Percentiles rank a stretch among this genome's conserved stretches.
These are phyloP conservation scores for Trichophyton simii DNA, from an alignment of 2,329 filamentous ascomycete species.

Conservation along the genomic window DNA sequence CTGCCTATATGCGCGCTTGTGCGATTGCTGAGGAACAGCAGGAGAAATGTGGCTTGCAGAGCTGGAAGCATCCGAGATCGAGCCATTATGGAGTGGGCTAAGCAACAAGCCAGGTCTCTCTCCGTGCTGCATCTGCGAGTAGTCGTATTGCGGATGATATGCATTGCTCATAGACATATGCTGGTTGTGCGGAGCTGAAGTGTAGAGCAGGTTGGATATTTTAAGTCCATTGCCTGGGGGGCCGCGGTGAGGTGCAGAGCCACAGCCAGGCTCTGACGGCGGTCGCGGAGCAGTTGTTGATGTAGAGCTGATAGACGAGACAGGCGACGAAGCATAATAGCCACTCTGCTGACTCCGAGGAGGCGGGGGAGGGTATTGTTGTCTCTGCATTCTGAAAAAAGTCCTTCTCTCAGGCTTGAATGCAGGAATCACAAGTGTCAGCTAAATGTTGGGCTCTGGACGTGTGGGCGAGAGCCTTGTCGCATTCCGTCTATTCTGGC, in stretches of 20 bases:
- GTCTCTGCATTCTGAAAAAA: slow-evolving; percentile 6
- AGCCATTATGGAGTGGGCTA: slow-evolving; percentile 26
- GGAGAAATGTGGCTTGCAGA: slow-evolving; percentile 25
- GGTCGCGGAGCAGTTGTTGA: not conserved
- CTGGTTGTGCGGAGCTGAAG: slow-evolving; percentile 20
- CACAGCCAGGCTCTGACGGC: slow-evolving; percentile 15
- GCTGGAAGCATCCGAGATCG: slow-evolving; percentile 26
- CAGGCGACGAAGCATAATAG: not conserved
- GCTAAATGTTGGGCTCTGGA: not conserved
- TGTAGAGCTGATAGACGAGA: slow-evolving; percentile 11
- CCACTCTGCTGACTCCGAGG: not conserved
- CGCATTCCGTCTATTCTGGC: not conserved
- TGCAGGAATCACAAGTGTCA: not conserved
- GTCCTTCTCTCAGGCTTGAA: not conserved
- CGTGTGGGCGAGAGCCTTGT: not conserved
- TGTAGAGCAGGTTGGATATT: slow-evolving; percentile 32
- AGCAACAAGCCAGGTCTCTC: slow-evolving; percentile 25
- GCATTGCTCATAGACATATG: slow-evolving; percentile 18
- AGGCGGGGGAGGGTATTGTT: not conserved
- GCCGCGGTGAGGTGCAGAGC: slow-evolving; percentile 27
- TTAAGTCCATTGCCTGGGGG: slow-evolving; percentile 29
- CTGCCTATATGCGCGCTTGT: slow-evolving; percentile 90
- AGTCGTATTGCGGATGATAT: slow-evolving; percentile 30
- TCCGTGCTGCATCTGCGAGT: slow-evolving; percentile 28
- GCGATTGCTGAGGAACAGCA: slow-evolving; percentile 48